A percentile compares a stretch with the other conserved stretches of the same genome.
These are phyloP conservation scores for Gossypium schwendimanii DNA, from an alignment of 441 rosid genomes.

Conservation along the genomic window DNA sequence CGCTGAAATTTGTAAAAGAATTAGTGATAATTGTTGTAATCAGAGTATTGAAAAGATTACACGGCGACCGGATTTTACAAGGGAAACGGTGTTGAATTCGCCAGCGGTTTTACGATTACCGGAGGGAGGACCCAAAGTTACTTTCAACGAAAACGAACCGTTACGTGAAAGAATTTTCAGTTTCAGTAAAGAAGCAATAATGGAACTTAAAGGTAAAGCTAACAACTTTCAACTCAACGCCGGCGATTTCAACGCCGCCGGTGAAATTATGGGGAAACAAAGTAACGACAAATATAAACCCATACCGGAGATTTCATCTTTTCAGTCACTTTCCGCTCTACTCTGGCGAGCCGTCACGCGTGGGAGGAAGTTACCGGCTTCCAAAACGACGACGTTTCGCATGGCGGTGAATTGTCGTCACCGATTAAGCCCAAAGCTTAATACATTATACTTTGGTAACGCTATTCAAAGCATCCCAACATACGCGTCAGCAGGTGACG, in stretches of 20 bases:
- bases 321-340: constrained; percentile 52
- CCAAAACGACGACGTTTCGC: constrained; percentile 49
- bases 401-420: constrained; percentile 65
- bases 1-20: constrained; percentile 41
- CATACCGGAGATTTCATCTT: constrained; percentile 50
- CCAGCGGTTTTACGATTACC: constrained; percentile 46
- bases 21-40: background rate
- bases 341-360: constrained; percentile 59
- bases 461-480: constrained; percentile 65
- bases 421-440: constrained; percentile 43
- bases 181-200: constrained; percentile 47
- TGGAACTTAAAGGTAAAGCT: constrained; percentile 39
- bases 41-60: constrained; percentile 19
- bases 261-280: constrained; percentile 53
- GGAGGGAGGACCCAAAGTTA: constrained; percentile 44
- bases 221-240: constrained; percentile 25
- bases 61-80: constrained; percentile 37
- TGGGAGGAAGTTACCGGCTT: constrained; percentile 39
- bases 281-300: constrained; percentile 39
- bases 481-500: constrained; percentile 46
- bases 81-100: constrained; percentile 47
- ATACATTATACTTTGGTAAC: constrained; percentile 55
- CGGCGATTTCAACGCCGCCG: constrained; percentile 31
- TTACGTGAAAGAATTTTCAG: constrained; percentile 51
- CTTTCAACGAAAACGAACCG: constrained; percentile 44